Percentiles rank a stretch among this genome's conserved stretches.
Evolutionary conservation across 2,329 filamentous ascomycete species (phyloP).

Genomic region (Diaporthe longicolla): DNA sequence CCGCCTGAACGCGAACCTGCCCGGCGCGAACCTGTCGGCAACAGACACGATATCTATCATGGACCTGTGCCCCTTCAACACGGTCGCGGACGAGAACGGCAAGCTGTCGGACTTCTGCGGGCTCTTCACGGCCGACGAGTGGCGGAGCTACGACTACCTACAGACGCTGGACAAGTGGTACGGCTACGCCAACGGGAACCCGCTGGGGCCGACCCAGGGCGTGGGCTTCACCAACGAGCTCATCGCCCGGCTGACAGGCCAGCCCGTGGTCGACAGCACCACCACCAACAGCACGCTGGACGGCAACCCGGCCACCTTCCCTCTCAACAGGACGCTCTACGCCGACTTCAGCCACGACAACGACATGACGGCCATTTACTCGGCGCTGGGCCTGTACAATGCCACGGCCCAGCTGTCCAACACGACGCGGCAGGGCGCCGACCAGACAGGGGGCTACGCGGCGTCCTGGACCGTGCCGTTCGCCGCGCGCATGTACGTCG

Average conservation of each 20-base stretch:
- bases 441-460: conserved; percentile 76
- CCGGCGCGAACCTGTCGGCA: conserved; percentile 74
- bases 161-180: conserved; percentile 88
- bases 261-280: conserved; percentile 79
- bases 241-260: conserved; percentile 80
- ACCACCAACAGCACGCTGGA: conserved; percentile 85
- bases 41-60: conserved; percentile 80
- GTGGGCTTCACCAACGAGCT: conserved; percentile 92
- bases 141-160: conserved; percentile 85
- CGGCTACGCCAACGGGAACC: conserved; percentile 81
- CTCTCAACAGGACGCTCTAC: conserved; percentile 77
- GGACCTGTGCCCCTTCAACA: conserved; percentile 90
- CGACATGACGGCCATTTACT: conserved; percentile 82
- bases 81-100: conserved; percentile 71
- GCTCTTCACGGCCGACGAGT: conserved; percentile 81
- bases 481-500: conserved; percentile 84
- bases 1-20: conserved; percentile 78
- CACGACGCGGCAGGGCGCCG: conserved; percentile 62
- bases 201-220: conserved; percentile 85
- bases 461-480: conserved; percentile 88
- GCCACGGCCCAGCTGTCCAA: conserved; percentile 68
- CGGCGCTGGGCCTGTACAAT: conserved; percentile 85
- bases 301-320: conserved; percentile 76
- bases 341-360: conserved; percentile 96
- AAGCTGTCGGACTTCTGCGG: conserved; percentile 79